phyloP scores from a whole-genome alignment of 2,329 filamentous ascomycete genomes.

The Didymellaceae sp. region DNA sequence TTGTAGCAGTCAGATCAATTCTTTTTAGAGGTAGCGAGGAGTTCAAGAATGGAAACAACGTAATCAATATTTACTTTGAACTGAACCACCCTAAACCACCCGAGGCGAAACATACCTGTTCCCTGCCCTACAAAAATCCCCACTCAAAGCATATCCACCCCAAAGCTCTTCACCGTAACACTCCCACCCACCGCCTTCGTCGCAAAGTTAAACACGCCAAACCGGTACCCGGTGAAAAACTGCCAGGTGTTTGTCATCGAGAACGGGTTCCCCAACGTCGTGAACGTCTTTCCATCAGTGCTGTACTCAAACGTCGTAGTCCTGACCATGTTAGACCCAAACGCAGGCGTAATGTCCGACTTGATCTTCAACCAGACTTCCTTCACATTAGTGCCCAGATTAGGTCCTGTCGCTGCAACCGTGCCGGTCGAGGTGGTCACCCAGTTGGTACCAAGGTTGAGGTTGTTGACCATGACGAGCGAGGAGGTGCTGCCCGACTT shows the following conservation, averaged over 20 bases:
- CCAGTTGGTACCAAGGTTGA: slow-evolving; percentile 49
- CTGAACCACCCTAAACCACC: too few species aligned
- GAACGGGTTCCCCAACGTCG: slow-evolving; percentile 40
- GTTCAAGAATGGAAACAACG: neutral
- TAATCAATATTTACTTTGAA: too few species aligned
- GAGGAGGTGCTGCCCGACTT: slow-evolving; percentile 48
- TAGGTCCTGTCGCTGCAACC: slow-evolving; percentile 34
- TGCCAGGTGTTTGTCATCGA: slow-evolving; percentile 45
- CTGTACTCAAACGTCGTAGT: slow-evolving; percentile 48
- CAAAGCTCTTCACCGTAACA: slow-evolving; percentile 33
- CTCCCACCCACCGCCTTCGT: slow-evolving; percentile 44
- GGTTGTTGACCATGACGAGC: slow-evolving; percentile 46
- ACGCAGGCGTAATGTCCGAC: slow-evolving; percentile 48
- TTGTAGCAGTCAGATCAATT: too few species aligned
- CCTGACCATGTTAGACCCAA: slow-evolving; percentile 27
- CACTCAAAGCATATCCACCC: slow-evolving; percentile 9
- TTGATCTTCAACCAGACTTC: slow-evolving; percentile 44
- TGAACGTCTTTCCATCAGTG: slow-evolving; percentile 43
- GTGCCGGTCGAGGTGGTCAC: slow-evolving; percentile 41
- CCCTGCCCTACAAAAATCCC: too few species aligned
- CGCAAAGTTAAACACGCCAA: slow-evolving; percentile 49
- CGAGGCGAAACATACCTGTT: too few species aligned
- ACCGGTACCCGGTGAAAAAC: slow-evolving; percentile 51
- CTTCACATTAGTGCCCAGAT: slow-evolving; percentile 19
- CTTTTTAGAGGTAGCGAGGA: too few species aligned